These are phyloP conservation scores for Gyromitra esculenta DNA, from an alignment of 2,329 filamentous ascomycete species.

Conservation along the genomic window DNA sequence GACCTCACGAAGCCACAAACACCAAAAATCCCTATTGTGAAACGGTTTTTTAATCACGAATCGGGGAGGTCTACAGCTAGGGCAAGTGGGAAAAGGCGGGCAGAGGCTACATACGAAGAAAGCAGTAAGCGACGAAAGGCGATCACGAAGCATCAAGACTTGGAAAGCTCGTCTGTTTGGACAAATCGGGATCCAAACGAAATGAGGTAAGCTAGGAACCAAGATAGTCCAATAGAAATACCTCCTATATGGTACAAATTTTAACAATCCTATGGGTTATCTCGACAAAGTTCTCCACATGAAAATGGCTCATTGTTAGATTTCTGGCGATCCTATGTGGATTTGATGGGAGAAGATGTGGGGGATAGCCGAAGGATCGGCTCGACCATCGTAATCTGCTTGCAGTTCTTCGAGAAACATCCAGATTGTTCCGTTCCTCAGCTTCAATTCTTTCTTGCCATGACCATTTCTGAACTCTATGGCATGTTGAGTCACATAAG, in stretches of 20 bases:
- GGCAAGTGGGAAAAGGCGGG: not conserved
- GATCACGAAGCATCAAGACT: not conserved
- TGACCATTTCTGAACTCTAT: not conserved
- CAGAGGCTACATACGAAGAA: not conserved
- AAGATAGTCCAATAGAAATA: not conserved
- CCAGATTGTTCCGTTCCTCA: conserved; percentile 7
- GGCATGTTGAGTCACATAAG: not conserved
- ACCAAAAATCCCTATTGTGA: not conserved
- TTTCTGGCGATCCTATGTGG: conserved; percentile 21
- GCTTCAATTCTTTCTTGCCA: conserved; percentile 5
- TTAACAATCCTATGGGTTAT: not conserved
- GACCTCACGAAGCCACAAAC: not conserved
- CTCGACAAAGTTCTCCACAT: not conserved
- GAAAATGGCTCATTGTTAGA: conserved; percentile 18
- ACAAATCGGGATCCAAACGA: not conserved
- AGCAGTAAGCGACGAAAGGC: not conserved
- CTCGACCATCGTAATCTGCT: not conserved
- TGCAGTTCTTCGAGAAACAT: conserved; percentile 2
- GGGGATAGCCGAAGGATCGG: not conserved
- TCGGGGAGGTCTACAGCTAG: not conserved
- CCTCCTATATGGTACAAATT: not conserved
- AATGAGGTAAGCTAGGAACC: not conserved
- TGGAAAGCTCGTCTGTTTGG: not conserved
- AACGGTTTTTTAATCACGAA: not conserved
- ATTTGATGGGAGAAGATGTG: conserved; percentile 1